phyloP scores from a whole-genome alignment of 2,329 filamentous ascomycete species.

The Colletotrichum magnum region DNA sequence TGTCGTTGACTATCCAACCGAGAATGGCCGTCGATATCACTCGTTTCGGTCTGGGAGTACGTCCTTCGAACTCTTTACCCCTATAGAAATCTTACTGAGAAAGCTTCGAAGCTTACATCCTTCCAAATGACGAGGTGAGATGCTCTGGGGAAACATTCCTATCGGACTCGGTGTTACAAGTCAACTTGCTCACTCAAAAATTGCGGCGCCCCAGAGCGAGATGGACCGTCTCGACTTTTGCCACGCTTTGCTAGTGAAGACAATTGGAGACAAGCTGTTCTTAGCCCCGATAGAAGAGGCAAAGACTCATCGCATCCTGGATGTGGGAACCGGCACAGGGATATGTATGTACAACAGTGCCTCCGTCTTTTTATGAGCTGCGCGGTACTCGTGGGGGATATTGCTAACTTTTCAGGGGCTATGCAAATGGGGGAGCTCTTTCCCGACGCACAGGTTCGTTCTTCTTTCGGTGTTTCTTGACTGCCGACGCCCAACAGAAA shows the following conservation, averaged over 20 bases:
- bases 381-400: not conserved
- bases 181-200: not conserved
- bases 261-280: not conserved
- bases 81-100: not conserved
- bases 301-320: conserved; percentile 58
- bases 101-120: conserved; percentile 43
- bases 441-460: conserved; percentile 8
- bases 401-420: not conserved
- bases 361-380: too few species aligned
- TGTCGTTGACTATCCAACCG: conserved; percentile 13
- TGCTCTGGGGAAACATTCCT: not conserved
- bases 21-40: conserved; percentile 34
- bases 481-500: not conserved
- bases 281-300: not conserved
- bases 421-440: conserved; percentile 8
- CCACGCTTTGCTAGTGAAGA: not conserved
- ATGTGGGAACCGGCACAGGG: conserved; percentile 74
- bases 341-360: conserved; percentile 58
- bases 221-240: conserved; percentile 19
- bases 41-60: conserved; percentile 24
- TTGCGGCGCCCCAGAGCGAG: not conserved
- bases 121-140: conserved; percentile 53
- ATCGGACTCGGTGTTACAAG: not conserved
- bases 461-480: not conserved
- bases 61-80: not conserved